Conservation (phyloP, 1,284 basidiomycete species). For the Pseudozyma flocculosa region DNA sequence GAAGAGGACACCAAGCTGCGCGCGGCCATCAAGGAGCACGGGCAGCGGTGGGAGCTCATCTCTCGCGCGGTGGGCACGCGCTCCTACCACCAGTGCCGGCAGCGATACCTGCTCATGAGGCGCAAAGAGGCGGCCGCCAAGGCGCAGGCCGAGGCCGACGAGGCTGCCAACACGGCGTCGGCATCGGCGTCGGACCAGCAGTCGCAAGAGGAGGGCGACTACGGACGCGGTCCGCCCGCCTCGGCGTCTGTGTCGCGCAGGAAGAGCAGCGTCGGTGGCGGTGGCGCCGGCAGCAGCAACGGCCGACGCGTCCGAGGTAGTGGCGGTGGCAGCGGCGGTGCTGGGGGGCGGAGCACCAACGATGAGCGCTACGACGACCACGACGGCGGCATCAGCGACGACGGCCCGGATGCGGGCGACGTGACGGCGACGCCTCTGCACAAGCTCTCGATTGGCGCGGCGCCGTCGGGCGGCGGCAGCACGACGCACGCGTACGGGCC, state of each 20-base stretch:
- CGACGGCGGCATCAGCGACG: not conserved
- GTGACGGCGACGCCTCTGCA: slow-evolving; percentile 29
- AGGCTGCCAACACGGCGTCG: slow-evolving; percentile 14
- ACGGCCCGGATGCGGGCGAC: slow-evolving; percentile 2
- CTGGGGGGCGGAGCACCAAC: not conserved
- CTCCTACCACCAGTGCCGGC: slow-evolving; percentile 57
- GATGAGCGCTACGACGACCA: slow-evolving; percentile 1
- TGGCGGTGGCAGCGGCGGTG: slow-evolving; percentile 5
- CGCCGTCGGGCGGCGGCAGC: slow-evolving; percentile 11
- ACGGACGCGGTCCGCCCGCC: slow-evolving; percentile 12
- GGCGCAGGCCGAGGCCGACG: slow-evolving; percentile 20
- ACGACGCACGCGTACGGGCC: slow-evolving; percentile 10
- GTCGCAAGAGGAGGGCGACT: slow-evolving; percentile 27
- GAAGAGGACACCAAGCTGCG: slow-evolving; percentile 56
- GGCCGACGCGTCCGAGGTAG: slow-evolving; percentile 11
- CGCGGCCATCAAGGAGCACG: slow-evolving; percentile 53
- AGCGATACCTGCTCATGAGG: slow-evolving; percentile 56
- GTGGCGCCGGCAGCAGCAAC: slow-evolving; percentile 3
- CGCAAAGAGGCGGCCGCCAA: slow-evolving; percentile 53
- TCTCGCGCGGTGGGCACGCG: slow-evolving; percentile 55
- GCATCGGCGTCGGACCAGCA: slow-evolving; percentile 36
- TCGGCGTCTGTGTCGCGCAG: slow-evolving; percentile 6
- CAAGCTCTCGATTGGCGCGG: slow-evolving; percentile 37
- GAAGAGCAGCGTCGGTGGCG: slow-evolving; percentile 16
- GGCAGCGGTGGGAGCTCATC: slow-evolving; percentile 57